A percentile compares a stretch with the other conserved stretches of the same genome.
phyloP scores from a whole-genome alignment of 768 basidiomycete genomes.

The Hypholoma sublateritium region DNA sequence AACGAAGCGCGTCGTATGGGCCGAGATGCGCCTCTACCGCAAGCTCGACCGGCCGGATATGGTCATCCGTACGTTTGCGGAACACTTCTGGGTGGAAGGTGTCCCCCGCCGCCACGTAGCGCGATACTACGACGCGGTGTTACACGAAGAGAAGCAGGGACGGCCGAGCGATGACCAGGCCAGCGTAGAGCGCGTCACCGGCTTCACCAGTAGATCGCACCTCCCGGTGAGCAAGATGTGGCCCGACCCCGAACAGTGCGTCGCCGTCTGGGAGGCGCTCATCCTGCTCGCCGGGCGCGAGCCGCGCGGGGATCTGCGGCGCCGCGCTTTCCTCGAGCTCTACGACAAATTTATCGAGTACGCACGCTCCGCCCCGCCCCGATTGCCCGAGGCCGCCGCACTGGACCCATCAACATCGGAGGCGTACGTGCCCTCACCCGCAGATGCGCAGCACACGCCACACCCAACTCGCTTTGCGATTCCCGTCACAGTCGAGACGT shows the following conservation, averaged over 20 bases:
- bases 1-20: background rate
- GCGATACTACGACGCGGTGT: background rate
- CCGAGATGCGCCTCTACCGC: constrained; percentile 3
- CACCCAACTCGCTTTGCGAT: background rate
- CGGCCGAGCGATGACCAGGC: background rate
- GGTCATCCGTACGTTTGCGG: background rate
- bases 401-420: background rate
- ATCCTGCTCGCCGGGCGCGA: background rate
- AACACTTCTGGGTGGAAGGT: background rate
- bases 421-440: background rate
- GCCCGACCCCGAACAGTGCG: constrained; percentile 2
- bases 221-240: background rate
- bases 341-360: background rate
- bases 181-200: background rate
- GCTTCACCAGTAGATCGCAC: background rate
- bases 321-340: background rate
- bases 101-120: background rate
- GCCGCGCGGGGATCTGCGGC: background rate
- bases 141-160: background rate
- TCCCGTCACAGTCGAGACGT: background rate
- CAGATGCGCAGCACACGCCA: background rate
- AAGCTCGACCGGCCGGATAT: background rate
- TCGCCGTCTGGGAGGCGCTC: constrained; percentile 5
- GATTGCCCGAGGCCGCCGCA: background rate
- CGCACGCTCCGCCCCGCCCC: background rate